Conservation (phyloP, 148 eudicot genomes). For the Drosera capensis region DNA sequence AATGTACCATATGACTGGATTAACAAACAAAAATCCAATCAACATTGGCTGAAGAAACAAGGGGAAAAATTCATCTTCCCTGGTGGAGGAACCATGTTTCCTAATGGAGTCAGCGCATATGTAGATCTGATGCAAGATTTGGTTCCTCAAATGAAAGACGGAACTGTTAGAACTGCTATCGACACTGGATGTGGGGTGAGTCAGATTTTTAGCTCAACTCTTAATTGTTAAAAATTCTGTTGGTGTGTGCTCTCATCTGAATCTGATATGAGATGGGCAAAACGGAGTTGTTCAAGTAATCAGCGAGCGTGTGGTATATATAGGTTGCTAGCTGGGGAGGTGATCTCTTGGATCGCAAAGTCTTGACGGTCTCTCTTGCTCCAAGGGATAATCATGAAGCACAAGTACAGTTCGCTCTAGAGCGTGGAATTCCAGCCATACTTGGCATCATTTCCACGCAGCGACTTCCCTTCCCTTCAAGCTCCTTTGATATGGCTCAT, state of each 20-base stretch:
- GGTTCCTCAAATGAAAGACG: conserved; percentile 86
- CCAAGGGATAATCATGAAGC: conserved; percentile 94
- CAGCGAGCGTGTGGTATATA: background rate
- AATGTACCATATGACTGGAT: conserved; percentile 98
- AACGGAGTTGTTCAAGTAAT: background rate
- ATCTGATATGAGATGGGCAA: background rate
- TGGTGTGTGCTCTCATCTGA: background rate
- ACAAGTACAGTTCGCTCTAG: conserved; percentile 92
- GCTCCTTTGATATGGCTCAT: conserved; percentile 91
- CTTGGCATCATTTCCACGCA: conserved; percentile 80
- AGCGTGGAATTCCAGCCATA: conserved; percentile 91
- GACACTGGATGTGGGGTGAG: conserved; percentile 99
- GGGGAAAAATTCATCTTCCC: conserved; percentile 93
- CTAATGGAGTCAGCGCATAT: conserved; percentile 65
- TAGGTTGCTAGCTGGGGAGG: conserved; percentile 99
- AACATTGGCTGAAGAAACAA: conserved; percentile 86
- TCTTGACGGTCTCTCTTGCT: conserved; percentile 71
- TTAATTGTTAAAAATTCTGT: background rate
- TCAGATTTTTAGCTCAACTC: conserved; percentile 1
- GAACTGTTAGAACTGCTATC: conserved; percentile 84
- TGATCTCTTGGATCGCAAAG: conserved; percentile 71
- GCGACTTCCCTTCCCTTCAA: conserved; percentile 88
- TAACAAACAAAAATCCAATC: conserved; percentile 83
- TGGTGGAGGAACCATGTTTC: conserved; percentile 99
- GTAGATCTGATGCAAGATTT: conserved; percentile 79